Conservation (phyloP, 2,329 filamentous ascomycete genomes). For the Fusarium lateritium region DNA sequence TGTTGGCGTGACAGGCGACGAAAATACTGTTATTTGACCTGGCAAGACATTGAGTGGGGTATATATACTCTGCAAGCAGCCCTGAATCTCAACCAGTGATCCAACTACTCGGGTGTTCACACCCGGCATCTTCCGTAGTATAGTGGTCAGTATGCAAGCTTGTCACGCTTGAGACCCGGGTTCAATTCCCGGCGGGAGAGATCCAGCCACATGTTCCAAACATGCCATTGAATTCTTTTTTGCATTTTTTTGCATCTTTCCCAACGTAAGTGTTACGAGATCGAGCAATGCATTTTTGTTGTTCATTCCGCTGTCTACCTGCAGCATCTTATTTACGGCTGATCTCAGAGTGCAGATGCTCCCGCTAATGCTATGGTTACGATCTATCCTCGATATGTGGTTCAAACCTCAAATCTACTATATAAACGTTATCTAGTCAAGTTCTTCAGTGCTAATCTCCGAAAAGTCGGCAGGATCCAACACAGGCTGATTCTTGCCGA, state of each 20-base stretch:
- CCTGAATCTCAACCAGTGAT: constrained; percentile 11
- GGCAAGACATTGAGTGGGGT: neutral
- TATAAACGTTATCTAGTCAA: neutral
- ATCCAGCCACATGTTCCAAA: constrained; percentile 41
- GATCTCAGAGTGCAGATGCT: too few species aligned
- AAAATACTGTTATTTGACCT: too few species aligned
- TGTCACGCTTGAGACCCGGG: constrained; percentile 47
- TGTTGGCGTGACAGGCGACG: too few species aligned
- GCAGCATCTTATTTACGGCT: too few species aligned
- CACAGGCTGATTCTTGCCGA: constrained; percentile 39
- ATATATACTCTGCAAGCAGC: neutral
- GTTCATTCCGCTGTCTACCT: too few species aligned
- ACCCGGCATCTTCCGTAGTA: constrained; percentile 40
- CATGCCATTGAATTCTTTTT: constrained; percentile 35
- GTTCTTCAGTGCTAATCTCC: neutral
- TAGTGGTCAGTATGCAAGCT: constrained; percentile 46
- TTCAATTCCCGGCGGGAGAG: constrained; percentile 49
- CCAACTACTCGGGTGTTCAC: constrained; percentile 33
- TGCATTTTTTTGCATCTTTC: neutral
- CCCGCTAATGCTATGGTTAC: neutral
- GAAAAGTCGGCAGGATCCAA: constrained; percentile 32
- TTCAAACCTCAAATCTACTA: neutral
- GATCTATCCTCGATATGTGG: neutral
- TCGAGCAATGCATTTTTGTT: too few species aligned
- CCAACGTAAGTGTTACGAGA: too few species aligned